phyloP scores from a whole-genome alignment of 2,329 filamentous ascomycete genomes.

The Arthrobotrys megalospora region DNA sequence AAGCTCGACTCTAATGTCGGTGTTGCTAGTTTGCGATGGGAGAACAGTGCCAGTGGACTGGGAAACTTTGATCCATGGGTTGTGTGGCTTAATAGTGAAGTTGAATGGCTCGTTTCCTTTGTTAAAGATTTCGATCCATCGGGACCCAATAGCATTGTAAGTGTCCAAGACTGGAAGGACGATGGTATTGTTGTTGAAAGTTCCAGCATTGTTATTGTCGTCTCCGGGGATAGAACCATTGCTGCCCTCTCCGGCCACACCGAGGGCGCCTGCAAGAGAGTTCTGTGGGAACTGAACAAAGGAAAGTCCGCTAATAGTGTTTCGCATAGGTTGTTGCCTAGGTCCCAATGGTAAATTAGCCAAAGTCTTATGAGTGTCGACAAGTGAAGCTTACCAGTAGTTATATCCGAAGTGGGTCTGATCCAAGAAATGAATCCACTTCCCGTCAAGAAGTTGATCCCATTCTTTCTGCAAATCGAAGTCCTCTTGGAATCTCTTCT shows the following conservation, averaged over 20 bases:
- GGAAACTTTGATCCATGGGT: conserved; percentile 72
- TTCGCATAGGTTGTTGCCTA: conserved; percentile 82
- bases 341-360: conserved; percentile 71
- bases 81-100: conserved; percentile 71
- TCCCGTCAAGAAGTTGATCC: conserved; percentile 74
- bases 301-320: conserved; percentile 75
- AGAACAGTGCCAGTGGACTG: conserved; percentile 71
- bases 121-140: conserved; percentile 77
- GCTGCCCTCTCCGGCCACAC: conserved; percentile 76
- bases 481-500: conserved; percentile 74
- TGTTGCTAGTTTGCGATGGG: conserved; percentile 66
- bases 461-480: conserved; percentile 73
- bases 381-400: conserved; percentile 67
- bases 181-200: conserved; percentile 72
- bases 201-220: conserved; percentile 73
- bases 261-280: conserved; percentile 75
- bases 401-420: conserved; percentile 70
- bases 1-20: conserved; percentile 72
- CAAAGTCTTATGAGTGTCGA: conserved; percentile 67
- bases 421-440: conserved; percentile 66
- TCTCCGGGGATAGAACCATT: conserved; percentile 79
- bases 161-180: conserved; percentile 74
- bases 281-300: conserved; percentile 75
- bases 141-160: conserved; percentile 71
- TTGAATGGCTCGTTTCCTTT: conserved; percentile 72